phyloP scores from a whole-genome alignment of 2,329 filamentous ascomycete genomes.

The Monilinia aucupariae region DNA sequence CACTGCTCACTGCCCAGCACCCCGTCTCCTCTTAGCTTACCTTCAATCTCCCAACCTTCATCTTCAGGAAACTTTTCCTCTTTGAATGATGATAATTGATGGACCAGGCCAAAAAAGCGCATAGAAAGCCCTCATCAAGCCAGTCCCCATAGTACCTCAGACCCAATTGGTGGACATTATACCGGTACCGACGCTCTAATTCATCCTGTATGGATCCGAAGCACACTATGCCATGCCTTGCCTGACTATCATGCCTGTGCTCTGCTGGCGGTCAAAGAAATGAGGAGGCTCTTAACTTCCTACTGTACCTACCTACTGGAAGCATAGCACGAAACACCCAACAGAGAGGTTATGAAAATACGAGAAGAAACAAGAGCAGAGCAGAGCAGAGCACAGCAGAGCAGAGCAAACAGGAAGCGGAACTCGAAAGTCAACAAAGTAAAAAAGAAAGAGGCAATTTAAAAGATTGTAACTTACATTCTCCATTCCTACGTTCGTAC shows the following conservation, averaged over 20 bases:
- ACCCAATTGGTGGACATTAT: slow-evolving; percentile 11
- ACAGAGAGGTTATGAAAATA: slow-evolving; percentile 7
- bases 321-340: slow-evolving; percentile 13
- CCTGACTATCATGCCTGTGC: slow-evolving; percentile 11
- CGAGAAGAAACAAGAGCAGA: slow-evolving; percentile 5
- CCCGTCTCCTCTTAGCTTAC: neutral
- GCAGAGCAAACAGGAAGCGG: neutral
- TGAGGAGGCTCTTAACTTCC: slow-evolving; percentile 7
- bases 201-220: slow-evolving; percentile 1
- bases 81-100: slow-evolving; percentile 7
- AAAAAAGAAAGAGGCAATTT: too few species aligned
- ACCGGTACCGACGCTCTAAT: slow-evolving; percentile 5
- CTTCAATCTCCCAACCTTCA: slow-evolving; percentile 7
- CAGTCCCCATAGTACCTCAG: slow-evolving; percentile 3
- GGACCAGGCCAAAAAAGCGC: neutral
- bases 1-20: too few species aligned
- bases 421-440: neutral
- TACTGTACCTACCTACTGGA: neutral
- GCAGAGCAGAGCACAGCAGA: neutral
- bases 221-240: slow-evolving; percentile 17
- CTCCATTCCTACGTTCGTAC: neutral
- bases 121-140: slow-evolving; percentile 9
- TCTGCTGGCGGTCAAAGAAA: slow-evolving; percentile 18
- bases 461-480: neutral
- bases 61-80: slow-evolving; percentile 10